These are phyloP conservation scores for Evansstolkia leycettana DNA, from an alignment of 495 filamentous ascomycete species.

Conservation along the genomic window DNA sequence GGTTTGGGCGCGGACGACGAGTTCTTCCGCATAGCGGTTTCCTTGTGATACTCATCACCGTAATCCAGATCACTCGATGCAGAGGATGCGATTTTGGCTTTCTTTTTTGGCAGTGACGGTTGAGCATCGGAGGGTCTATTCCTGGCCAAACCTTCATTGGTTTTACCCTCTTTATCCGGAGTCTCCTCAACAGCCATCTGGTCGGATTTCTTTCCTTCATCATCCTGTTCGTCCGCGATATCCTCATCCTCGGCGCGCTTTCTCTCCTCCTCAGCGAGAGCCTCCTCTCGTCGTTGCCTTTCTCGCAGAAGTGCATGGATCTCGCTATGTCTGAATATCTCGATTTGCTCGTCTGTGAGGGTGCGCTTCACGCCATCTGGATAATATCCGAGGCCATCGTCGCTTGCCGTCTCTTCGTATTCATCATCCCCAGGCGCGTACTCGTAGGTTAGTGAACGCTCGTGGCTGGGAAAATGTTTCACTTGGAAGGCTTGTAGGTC, in stretches of 20 bases:
- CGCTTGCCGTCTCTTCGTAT: slow-evolving; percentile 19
- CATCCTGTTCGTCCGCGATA: no score
- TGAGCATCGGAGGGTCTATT: not conserved
- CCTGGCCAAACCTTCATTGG: no score
- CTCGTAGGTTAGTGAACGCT: slow-evolving; percentile 1
- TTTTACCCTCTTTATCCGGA: not conserved
- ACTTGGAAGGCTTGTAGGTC: slow-evolving; percentile 62
- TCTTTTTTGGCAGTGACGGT: not conserved
- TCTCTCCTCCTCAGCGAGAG: not conserved
- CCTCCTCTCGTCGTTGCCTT: slow-evolving; percentile 21
- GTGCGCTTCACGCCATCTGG: slow-evolving; percentile 81
- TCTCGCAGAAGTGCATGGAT: slow-evolving; percentile 58
- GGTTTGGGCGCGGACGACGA: not conserved
- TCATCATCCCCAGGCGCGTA: slow-evolving; percentile 16
- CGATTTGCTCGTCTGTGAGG: slow-evolving; percentile 83
- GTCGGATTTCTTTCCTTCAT: not conserved
- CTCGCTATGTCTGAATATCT: slow-evolving; percentile 84
- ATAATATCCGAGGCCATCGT: slow-evolving; percentile 75
- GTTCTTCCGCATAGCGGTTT: not conserved
- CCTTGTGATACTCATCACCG: slow-evolving; percentile 1
- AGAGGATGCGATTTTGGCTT: no score
- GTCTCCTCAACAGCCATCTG: not conserved
- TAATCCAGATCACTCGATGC: slow-evolving; percentile 7
- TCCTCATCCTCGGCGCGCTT: no score
- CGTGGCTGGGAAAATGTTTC: slow-evolving; percentile 42